These are phyloP conservation scores for Aciculosporium take DNA, from an alignment of 2,329 filamentous ascomycete genomes.

Conservation along the genomic window DNA sequence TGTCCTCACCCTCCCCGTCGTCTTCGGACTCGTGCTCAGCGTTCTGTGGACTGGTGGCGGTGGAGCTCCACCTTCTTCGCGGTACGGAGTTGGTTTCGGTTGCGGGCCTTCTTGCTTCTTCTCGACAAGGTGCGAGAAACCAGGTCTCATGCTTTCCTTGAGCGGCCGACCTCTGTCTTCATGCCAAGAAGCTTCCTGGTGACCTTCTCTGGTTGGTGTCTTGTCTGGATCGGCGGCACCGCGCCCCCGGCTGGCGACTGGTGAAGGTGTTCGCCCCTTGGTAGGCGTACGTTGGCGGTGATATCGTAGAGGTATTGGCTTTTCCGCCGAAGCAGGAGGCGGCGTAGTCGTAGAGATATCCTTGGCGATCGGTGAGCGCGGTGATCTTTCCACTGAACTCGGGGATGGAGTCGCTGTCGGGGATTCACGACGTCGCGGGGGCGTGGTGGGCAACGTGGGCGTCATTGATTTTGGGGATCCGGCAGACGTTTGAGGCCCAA, in stretches of 20 bases:
- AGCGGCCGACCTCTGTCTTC: conserved; percentile 18
- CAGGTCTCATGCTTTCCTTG: conserved; percentile 24
- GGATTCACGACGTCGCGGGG: conserved; percentile 20
- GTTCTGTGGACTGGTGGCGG: conserved; percentile 40
- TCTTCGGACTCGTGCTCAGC: conserved; percentile 21
- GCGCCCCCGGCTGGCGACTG: neutral
- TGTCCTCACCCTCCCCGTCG: neutral
- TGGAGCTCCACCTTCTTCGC: conserved; percentile 43
- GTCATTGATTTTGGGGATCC: conserved; percentile 12
- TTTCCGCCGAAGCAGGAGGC: conserved; percentile 11
- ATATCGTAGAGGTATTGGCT: conserved; percentile 14
- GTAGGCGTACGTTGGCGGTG: conserved; percentile 10
- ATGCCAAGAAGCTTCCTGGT: conserved; percentile 7
- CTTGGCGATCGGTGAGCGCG: conserved; percentile 10
- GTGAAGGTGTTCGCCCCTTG: neutral
- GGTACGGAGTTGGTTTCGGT: conserved; percentile 20
- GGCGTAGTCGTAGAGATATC: conserved; percentile 6
- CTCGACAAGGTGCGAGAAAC: conserved; percentile 21
- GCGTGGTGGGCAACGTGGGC: conserved; percentile 8
- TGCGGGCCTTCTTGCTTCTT: conserved; percentile 7
- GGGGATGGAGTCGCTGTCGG: conserved; percentile 2
- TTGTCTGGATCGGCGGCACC: conserved; percentile 3
- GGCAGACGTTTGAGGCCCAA: conserved; percentile 16
- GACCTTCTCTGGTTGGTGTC: conserved; percentile 14
- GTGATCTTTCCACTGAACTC: conserved; percentile 12